Conservation (phyloP, 805 yeast genomes). For the Sungouiella thailandica region DNA sequence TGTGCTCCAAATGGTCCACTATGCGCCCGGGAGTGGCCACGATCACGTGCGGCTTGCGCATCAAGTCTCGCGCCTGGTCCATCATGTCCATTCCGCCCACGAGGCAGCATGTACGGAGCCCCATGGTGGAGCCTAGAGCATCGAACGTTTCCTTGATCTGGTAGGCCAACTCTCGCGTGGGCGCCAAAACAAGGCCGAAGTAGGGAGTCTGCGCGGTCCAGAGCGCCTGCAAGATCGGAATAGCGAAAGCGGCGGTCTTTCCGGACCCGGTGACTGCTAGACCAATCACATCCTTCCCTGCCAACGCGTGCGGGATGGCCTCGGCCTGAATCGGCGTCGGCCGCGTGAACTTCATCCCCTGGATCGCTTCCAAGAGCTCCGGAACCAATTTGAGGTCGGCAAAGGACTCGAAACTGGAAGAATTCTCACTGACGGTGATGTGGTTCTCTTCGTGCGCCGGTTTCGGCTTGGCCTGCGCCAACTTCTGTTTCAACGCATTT, state of each 20-base stretch:
- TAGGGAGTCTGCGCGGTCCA: conserved; percentile 88
- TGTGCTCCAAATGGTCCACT: conserved; percentile 89
- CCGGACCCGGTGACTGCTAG: conserved; percentile 98
- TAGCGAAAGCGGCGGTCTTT: conserved; percentile 96
- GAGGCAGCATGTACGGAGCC: conserved; percentile 79
- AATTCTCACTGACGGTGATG: conserved; percentile 8
- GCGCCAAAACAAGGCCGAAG: conserved; percentile 83
- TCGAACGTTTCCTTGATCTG: conserved; percentile 93
- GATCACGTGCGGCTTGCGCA: conserved; percentile 89
- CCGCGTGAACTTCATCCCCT: conserved; percentile 62
- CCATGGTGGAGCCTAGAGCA: conserved; percentile 89
- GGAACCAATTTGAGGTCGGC: conserved; percentile 62
- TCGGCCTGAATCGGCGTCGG: conserved; percentile 95
- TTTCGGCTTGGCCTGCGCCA: conserved; percentile 10
- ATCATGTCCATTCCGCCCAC: conserved; percentile 99
- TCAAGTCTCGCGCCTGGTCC: conserved; percentile 92
- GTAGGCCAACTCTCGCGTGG: conserved; percentile 80
- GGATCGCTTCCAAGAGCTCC: conserved; percentile 76
- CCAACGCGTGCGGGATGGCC: conserved; percentile 84
- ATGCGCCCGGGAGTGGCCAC: conserved; percentile 96
- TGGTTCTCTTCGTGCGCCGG: conserved; percentile 12
- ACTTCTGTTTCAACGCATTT: conserved; percentile 25
- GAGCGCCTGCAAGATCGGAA: conserved; percentile 85
- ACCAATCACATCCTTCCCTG: conserved; percentile 91
- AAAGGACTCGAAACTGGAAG: conserved; percentile 36